Base-by-base conservation (phyloP, 768 basidiomycete species). In the Sporobolomyces roseus region DNA sequence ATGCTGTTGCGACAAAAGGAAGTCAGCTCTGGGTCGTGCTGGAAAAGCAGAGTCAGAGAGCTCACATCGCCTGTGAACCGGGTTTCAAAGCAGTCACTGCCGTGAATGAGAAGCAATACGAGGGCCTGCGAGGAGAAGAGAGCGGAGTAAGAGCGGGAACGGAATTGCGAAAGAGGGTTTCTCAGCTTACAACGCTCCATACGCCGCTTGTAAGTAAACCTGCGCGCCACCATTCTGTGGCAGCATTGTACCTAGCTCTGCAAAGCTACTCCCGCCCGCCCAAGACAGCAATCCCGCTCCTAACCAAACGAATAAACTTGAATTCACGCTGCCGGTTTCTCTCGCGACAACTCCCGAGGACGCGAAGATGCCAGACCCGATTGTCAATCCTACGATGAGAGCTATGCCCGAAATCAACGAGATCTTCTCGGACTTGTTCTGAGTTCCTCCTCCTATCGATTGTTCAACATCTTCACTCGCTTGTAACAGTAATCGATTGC, bases 81-180 rank as follows among this genome's bases (percentile, higher is more conserved):
- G 71, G 72, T 50, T 74, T 93, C 52, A 97, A 85, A 49, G 88
- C 86, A 54, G 94, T 87, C 43, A 94, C 90, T 2, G 93, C 88
- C 19, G 91, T 93, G 91, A 93, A 99, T 21, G 92, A 87, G 79
- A 91, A 99, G 14, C 96, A 83, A 78, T 91, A 99, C 12, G 93
- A 91, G 9, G 52, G 51, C 8, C 41, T 53, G 23, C 17, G 14
- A 27, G 41, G n/a, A n/a, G n/a, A n/a, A n/a, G n/a, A n/a, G n/a
- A n/a, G n/a, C n/a, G n/a, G n/a, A n/a, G n/a, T n/a, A n/a, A n/a
- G n/a, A n/a, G n/a, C n/a, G n/a, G n/a, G n/a, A n/a, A n/a, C n/a
- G n/a, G n/a, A n/a, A n/a, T n/a, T n/a, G 89, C 96, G 9, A 94
- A 83, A 78, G 89, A 94, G n/a, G n/a, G n/a, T n/a, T n/a, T n/a